These are phyloP conservation scores for Verticillium nubilum DNA, from an alignment of 2,329 filamentous ascomycete species.

Conservation along the genomic window DNA sequence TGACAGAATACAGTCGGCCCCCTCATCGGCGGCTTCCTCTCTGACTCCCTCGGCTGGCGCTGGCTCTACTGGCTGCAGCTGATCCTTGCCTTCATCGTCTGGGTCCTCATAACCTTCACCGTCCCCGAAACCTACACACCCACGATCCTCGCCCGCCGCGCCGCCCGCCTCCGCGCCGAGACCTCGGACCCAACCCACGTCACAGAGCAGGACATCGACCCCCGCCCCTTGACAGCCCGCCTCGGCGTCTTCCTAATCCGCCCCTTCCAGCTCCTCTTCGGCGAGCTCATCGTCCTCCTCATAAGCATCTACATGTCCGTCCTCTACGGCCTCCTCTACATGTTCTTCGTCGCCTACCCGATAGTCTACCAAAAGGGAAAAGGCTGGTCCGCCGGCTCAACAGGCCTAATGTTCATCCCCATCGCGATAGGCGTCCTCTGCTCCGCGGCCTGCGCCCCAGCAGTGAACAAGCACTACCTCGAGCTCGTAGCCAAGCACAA, in stretches of 20 bases:
- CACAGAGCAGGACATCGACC: conserved; percentile 76
- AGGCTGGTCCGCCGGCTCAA: conserved; percentile 66
- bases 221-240: conserved; percentile 61
- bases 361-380: conserved; percentile 75
- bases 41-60: conserved; percentile 66
- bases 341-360: conserved; percentile 69
- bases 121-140: conserved; percentile 87
- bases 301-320: conserved; percentile 84
- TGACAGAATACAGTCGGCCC: conserved; percentile 48
- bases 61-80: conserved; percentile 88
- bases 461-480: conserved; percentile 80
- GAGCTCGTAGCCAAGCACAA: conserved; percentile 55
- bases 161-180: conserved; percentile 63
- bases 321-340: conserved; percentile 68
- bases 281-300: conserved; percentile 79
- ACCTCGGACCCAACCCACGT: conserved; percentile 64
- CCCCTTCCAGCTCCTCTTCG: conserved; percentile 80
- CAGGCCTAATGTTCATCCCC: conserved; percentile 84
- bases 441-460: conserved; percentile 61
- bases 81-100: conserved; percentile 65
- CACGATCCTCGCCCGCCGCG: conserved; percentile 65
- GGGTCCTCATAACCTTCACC: conserved; percentile 77
- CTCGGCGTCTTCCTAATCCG: conserved; percentile 71
- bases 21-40: conserved; percentile 70
- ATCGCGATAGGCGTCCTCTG: conserved; percentile 68